Percentiles rank a stretch among this genome's conserved stretches.
Evolutionary conservation across 176 grass and related monocot genomes (phyloP).

Genomic region (Pharus latifolius): DNA sequence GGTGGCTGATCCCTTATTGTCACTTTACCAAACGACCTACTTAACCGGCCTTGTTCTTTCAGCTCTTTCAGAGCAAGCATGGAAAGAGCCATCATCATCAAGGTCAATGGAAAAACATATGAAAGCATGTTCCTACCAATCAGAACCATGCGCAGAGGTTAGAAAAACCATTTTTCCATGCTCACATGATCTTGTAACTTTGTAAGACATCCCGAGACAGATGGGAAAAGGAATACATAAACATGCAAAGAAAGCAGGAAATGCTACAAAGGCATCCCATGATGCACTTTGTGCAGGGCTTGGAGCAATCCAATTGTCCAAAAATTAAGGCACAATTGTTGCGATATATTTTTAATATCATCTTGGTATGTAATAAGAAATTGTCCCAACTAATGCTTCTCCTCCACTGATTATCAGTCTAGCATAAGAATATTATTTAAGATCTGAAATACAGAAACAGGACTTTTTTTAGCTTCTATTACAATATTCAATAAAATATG

Average conservation of each 20-base stretch:
- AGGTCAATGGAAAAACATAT: constrained; percentile 56
- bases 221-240: not conserved
- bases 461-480: not conserved
- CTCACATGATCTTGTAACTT: not conserved
- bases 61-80: constrained; percentile 83
- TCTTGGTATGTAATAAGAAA: not conserved
- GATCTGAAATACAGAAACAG: not conserved
- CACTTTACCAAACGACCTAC: constrained; percentile 87
- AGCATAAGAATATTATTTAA: not conserved
- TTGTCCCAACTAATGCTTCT: not conserved
- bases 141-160: not conserved
- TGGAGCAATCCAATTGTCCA: not conserved
- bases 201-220: not conserved
- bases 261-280: not conserved
- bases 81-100: constrained; percentile 56
- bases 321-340: not conserved
- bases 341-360: not conserved
- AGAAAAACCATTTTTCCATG: not conserved
- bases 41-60: constrained; percentile 84
- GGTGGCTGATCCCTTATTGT: constrained; percentile 79
- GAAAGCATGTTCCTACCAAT: constrained; percentile 67
- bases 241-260: not conserved
- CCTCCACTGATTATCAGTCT: not conserved
- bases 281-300: not conserved
- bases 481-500: not conserved